Evolutionary conservation across 345 rosid genomes (phyloP).

Genomic region (Aurinia saxatilis): DNA sequence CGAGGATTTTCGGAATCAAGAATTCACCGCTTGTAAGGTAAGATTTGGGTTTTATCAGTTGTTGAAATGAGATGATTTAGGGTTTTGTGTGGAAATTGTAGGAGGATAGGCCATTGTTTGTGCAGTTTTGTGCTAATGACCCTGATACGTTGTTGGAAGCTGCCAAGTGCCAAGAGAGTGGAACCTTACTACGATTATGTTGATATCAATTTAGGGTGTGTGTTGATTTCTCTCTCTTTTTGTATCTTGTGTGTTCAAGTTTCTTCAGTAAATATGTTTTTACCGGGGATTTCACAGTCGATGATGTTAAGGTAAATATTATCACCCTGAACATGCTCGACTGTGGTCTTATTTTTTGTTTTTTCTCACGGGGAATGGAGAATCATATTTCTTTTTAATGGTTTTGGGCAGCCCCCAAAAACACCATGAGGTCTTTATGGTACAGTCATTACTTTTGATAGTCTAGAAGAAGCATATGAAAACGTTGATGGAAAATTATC

Average conservation of each 20-base stretch:
- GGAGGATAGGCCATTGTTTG: conserved; percentile 95
- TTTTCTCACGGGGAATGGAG: background rate
- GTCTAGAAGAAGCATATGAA: conserved; percentile 52
- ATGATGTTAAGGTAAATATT: conserved; percentile 50
- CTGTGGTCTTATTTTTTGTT: background rate
- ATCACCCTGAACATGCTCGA: background rate
- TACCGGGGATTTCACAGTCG: conserved; percentile 45
- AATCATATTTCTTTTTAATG: background rate
- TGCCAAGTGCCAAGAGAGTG: conserved; percentile 69
- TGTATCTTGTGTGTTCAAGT: background rate
- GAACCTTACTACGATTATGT: conserved; percentile 82
- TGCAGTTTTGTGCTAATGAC: conserved; percentile 95
- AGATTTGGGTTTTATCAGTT: background rate
- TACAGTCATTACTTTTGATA: conserved; percentile 42
- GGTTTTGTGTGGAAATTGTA: conserved; percentile 28
- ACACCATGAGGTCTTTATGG: conserved; percentile 40
- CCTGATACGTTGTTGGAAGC: conserved; percentile 73
- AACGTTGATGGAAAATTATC: conserved; percentile 36
- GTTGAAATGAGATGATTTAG: background rate
- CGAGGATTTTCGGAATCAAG: conserved; percentile 70
- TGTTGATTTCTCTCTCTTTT: background rate
- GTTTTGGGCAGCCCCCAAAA: conserved; percentile 46
- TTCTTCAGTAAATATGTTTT: conserved; percentile 23
- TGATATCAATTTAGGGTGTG: conserved; percentile 90
- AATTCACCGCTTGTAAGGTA: conserved; percentile 89